These are phyloP conservation scores for Candida awuae DNA, from an alignment of 805 yeast species.

Conservation along the genomic window DNA sequence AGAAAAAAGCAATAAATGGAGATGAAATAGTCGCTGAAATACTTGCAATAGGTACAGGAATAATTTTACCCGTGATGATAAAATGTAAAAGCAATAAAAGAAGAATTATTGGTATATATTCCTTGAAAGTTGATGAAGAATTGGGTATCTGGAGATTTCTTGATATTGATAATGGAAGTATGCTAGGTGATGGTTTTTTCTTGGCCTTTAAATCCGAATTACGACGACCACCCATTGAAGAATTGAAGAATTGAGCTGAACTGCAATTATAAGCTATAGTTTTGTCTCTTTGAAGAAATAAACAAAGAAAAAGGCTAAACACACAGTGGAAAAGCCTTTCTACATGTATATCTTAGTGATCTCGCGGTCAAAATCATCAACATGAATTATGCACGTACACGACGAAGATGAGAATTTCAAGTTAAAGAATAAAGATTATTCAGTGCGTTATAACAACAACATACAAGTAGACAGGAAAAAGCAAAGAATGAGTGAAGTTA, in stretches of 20 bases:
- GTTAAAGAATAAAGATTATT: too few species aligned
- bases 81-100: conserved; percentile 3
- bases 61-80: conserved; percentile 1
- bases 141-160: neutral
- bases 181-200: neutral
- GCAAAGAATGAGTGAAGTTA: conserved; percentile 6
- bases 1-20: neutral
- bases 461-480: too few species aligned
- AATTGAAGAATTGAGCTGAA: too few species aligned
- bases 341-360: too few species aligned
- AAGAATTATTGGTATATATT: conserved; percentile 4
- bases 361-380: too few species aligned
- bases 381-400: too few species aligned
- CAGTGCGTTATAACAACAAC: too few species aligned
- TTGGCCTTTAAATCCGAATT: conserved; percentile 3
- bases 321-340: too few species aligned
- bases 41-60: neutral
- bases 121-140: neutral
- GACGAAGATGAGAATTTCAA: too few species aligned
- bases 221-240: neutral
- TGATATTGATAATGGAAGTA: conserved; percentile 1
- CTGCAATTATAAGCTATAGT: too few species aligned
- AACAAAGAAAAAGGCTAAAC: too few species aligned
- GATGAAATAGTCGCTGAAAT: neutral
- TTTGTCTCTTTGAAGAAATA: too few species aligned